Conservation (phyloP, 2,329 filamentous ascomycete species). For the Aspergillus calidoustus region DNA sequence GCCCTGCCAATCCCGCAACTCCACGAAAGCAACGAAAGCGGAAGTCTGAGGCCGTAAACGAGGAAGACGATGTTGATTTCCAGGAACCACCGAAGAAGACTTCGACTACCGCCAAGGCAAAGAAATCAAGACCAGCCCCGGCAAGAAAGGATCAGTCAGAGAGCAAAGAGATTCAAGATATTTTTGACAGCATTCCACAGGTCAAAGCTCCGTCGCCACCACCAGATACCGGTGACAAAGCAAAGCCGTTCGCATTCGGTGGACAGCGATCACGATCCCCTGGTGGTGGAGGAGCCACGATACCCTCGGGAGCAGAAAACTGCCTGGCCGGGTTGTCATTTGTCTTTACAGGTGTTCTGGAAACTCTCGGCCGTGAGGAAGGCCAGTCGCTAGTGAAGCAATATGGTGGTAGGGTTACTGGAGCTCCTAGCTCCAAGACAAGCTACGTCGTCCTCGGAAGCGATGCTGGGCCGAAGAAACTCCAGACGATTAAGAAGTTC, state of each 20-base stretch:
- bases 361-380: constrained; percentile 80
- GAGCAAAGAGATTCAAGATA: constrained; percentile 75
- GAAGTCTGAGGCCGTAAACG: constrained; percentile 60
- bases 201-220: constrained; percentile 85
- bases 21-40: constrained; percentile 54
- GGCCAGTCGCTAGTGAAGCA: constrained; percentile 85
- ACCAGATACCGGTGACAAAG: constrained; percentile 64
- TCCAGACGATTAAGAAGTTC: constrained; percentile 79
- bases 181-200: constrained; percentile 84
- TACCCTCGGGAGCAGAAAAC: constrained; percentile 84
- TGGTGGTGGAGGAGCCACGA: constrained; percentile 67
- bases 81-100: constrained; percentile 64
- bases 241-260: constrained; percentile 78
- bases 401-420: constrained; percentile 90
- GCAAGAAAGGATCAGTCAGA: constrained; percentile 72
- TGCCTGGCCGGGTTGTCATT: constrained; percentile 89
- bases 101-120: constrained; percentile 42
- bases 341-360: constrained; percentile 90
- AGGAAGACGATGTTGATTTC: constrained; percentile 59
- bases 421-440: constrained; percentile 87
- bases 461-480: constrained; percentile 91
- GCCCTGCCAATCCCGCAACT: constrained; percentile 51
- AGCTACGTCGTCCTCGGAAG: constrained; percentile 88
- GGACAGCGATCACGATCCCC: constrained; percentile 64
- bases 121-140: constrained; percentile 59